Conservation (phyloP, 169 alveolate species). For the Babesia ovis region DNA sequence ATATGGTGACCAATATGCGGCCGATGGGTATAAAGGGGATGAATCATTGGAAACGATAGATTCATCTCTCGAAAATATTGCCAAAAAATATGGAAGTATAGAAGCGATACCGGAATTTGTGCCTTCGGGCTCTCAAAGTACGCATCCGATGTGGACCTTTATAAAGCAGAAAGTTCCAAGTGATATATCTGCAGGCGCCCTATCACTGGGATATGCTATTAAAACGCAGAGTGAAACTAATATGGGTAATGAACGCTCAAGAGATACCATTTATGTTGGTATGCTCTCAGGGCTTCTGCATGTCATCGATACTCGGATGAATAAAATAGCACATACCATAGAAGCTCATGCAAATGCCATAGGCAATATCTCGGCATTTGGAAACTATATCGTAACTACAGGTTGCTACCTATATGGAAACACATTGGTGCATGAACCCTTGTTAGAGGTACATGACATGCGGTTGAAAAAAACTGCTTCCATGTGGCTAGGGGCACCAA, state of each 20-base stretch:
- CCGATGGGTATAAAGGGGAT: not conserved
- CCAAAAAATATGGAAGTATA: conserved; percentile 48
- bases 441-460: conserved; percentile 58
- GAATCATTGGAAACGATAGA: not conserved
- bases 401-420: conserved; percentile 44
- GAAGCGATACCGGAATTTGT: conserved; percentile 58
- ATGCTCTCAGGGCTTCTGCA: conserved; percentile 66
- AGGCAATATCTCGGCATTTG: conserved; percentile 45
- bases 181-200: conserved; percentile 45
- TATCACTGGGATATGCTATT: conserved; percentile 43
- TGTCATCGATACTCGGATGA: conserved; percentile 50
- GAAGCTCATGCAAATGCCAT: conserved; percentile 34
- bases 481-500: conserved; percentile 44
- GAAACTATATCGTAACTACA: conserved; percentile 46
- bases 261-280: conserved; percentile 53
- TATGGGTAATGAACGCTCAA: not conserved
- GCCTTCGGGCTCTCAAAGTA: not conserved
- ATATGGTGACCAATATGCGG: not conserved
- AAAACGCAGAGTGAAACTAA: not conserved
- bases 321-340: conserved; percentile 48
- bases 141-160: not conserved
- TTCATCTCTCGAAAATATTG: conserved; percentile 41
- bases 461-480: conserved; percentile 33
- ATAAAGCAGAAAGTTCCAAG: not conserved
- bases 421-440: conserved; percentile 50